Conservation (phyloP, 2,329 filamentous ascomycete genomes). For the Sclerotinia trifoliorum region DNA sequence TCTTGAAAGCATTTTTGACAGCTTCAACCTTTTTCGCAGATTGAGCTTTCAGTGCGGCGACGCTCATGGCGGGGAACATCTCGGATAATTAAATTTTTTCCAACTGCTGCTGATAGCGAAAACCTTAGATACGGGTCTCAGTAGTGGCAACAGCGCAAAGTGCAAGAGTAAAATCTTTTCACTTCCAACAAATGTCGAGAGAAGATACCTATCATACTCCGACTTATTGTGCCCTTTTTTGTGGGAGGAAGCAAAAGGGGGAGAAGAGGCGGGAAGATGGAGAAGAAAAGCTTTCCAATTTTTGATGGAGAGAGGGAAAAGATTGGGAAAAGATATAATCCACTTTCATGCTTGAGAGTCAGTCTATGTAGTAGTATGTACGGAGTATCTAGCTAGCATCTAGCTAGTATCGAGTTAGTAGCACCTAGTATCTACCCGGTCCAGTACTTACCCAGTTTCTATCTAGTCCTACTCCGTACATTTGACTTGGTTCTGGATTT, state of each 20-base stretch:
- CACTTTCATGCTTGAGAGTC: not conserved
- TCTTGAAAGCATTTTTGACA: slow-evolving; percentile 31
- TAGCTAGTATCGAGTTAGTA: no score
- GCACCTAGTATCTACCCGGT: no score
- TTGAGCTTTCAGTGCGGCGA: slow-evolving; percentile 19
- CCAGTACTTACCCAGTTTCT: no score
- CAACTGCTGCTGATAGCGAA: not conserved
- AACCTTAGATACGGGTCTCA: not conserved
- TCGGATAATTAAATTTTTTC: slow-evolving; percentile 14
- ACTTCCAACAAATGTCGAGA: not conserved
- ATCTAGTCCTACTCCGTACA: not conserved
- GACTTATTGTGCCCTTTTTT: not conserved
- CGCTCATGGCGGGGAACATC: slow-evolving; percentile 28
- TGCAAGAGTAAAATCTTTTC: not conserved
- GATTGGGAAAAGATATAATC: slow-evolving; percentile 3
- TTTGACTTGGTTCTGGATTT: not conserved
- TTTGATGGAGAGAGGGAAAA: slow-evolving; percentile 1
- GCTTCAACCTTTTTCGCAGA: slow-evolving; percentile 25
- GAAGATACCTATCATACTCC: not conserved
- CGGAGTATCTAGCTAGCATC: no score
- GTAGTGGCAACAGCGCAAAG: not conserved
- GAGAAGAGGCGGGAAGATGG: not conserved
- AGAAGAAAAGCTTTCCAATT: not conserved
- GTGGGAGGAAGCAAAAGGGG: not conserved
- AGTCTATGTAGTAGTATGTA: not conserved